Conservation (phyloP, 2,329 filamentous ascomycete genomes). For the Claviceps digitariae region DNA sequence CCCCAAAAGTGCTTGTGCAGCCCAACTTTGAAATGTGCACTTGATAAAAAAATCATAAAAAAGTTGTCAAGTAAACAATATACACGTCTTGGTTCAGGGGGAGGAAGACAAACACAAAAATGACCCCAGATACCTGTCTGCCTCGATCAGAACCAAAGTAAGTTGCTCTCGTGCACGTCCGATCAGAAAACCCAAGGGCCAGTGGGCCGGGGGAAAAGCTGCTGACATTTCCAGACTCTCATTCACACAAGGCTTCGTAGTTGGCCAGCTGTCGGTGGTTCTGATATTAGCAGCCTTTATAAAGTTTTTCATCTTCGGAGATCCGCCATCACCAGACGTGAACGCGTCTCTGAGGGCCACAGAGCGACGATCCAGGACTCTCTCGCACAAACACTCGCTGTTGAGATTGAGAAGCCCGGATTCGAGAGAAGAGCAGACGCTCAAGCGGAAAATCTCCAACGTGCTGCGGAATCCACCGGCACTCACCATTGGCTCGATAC, state of each 20-base stretch:
- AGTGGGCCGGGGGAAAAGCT: no score
- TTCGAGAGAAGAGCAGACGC: constrained; percentile 25
- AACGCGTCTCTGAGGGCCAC: constrained; percentile 64
- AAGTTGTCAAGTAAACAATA: background rate
- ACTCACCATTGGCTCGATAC: constrained; percentile 82
- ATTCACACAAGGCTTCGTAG: constrained; percentile 84
- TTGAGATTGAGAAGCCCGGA: constrained; percentile 43
- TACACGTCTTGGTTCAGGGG: background rate
- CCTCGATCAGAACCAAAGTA: constrained; percentile 31
- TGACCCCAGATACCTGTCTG: constrained; percentile 30
- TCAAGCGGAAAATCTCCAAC: constrained; percentile 55
- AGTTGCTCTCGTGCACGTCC: constrained; percentile 14
- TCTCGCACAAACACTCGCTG: constrained; percentile 63
- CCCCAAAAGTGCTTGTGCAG: background rate
- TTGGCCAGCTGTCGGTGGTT: constrained; percentile 87
- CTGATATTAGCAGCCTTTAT: constrained; percentile 89
- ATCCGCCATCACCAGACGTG: constrained; percentile 71
- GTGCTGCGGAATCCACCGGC: constrained; percentile 59
- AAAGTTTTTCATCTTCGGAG: constrained; percentile 99
- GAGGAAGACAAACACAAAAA: constrained; percentile 8
- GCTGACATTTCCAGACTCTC: constrained; percentile 41
- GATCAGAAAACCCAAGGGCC: no score
- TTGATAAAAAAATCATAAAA: background rate
- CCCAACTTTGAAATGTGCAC: background rate
- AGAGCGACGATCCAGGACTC: constrained; percentile 57